These are phyloP conservation scores for Penicillium decumbens DNA, from an alignment of 2,329 filamentous ascomycete genomes.

Conservation along the genomic window DNA sequence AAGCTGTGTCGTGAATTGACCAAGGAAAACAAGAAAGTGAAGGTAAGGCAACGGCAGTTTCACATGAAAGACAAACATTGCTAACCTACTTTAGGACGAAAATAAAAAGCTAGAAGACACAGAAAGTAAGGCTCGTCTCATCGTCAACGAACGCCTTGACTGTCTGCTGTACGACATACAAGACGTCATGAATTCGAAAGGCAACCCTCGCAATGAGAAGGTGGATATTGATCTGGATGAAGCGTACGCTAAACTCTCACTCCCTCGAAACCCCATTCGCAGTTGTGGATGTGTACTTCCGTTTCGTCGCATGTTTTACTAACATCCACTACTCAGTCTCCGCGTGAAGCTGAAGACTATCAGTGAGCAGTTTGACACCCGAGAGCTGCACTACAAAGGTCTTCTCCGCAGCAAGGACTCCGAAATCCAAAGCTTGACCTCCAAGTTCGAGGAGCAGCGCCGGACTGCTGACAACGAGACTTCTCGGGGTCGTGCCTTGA, in stretches of 20 bases:
- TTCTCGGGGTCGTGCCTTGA: slow-evolving; percentile 75
- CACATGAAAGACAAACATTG: neutral
- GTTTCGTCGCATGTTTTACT: neutral
- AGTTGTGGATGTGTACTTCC: slow-evolving; percentile 1
- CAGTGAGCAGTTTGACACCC: slow-evolving; percentile 92
- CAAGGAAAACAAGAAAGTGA: slow-evolving; percentile 96
- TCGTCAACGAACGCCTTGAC: slow-evolving; percentile 81
- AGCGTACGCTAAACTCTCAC: slow-evolving; percentile 56
- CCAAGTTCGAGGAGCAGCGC: slow-evolving; percentile 82
- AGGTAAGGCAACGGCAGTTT: slow-evolving; percentile 55
- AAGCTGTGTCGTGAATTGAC: slow-evolving; percentile 92
- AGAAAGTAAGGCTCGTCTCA: slow-evolving; percentile 74
- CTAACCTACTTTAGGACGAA: slow-evolving; percentile 60
- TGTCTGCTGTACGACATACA: slow-evolving; percentile 78
- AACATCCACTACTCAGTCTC: slow-evolving; percentile 39
- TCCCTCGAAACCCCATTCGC: neutral
- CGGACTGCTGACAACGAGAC: slow-evolving; percentile 80
- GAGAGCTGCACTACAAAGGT: slow-evolving; percentile 89
- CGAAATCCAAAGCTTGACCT: slow-evolving; percentile 87
- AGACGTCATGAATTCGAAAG: slow-evolving; percentile 80
- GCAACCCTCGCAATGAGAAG: slow-evolving; percentile 72
- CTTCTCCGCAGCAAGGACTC: slow-evolving; percentile 90
- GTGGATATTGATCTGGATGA: slow-evolving; percentile 86
- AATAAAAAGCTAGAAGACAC: slow-evolving; percentile 86
- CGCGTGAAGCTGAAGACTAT: slow-evolving; percentile 82